Evolutionary conservation across 805 yeast genomes (phyloP), one percentile per base, ranked within the genome.

Genomic region (Ogataea corticis): DNA sequence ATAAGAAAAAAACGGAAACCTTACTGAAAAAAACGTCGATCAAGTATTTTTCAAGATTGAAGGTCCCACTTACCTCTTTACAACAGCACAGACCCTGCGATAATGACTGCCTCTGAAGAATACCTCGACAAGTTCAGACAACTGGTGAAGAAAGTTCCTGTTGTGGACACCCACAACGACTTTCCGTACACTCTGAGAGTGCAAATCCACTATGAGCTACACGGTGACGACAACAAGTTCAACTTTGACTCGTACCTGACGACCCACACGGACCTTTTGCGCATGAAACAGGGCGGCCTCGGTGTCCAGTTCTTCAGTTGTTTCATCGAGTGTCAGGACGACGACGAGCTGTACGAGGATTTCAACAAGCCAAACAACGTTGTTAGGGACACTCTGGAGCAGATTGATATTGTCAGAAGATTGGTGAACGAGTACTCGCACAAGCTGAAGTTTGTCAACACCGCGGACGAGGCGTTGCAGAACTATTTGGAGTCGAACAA

Each of bases 161-260:
- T 76, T 13, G 71, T 73, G 10, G 81, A 76, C 53, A 72, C 79
- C 0, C 81, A 76, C 50, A 76, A 76, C 48, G 81, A 76, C 54
- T 70, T 76, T 51, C 79, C 80, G 4, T 75, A 71, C 47, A 56
- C 70, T 9, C 45, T 75, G 36, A 59, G 80, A 44, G 61, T 59
- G 29, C 77, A 75, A 46, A 58, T 73, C 11, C 73, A 71, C 50
- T 70, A 73, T 49, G 71, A 73, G 57, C 50, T 71, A 39, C 40
- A 37, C 21, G 55, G 53, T 7, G 34, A 57, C 15, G 60, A 60
- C 10, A 47, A 56, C 28, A 58, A 54, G 31, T 70, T 74, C 44
- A 64, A 68, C 40, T 71, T 73, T 50, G 67, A 69, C 47, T 52
- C 62, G 10, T 48, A 58, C 17, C 49, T 73, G 13, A 61, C 65